Evolutionary conservation across 805 yeast species (phyloP).

Genomic region (Candida vaughaniae): DNA sequence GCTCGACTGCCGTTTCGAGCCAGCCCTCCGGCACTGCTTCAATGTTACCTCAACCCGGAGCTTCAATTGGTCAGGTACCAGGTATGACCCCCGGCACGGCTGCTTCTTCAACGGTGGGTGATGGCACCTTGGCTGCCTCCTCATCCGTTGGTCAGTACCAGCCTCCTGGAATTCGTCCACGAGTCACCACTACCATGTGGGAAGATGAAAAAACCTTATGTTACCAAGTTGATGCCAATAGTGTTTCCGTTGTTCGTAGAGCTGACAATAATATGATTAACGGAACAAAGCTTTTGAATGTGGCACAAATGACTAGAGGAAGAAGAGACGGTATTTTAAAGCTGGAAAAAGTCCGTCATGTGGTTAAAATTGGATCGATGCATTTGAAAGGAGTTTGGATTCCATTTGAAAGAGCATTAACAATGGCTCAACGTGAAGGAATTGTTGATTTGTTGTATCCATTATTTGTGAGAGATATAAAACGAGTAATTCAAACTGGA

Average conservation of each 20-base stretch:
- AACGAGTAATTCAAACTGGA: conserved; percentile 49
- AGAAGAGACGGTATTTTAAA: conserved; percentile 82
- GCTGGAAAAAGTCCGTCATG: conserved; percentile 73
- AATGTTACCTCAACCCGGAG: no score
- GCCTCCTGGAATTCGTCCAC: conserved; percentile 52
- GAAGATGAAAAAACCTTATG: conserved; percentile 84
- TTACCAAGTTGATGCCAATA: conserved; percentile 82
- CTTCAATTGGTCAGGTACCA: no score
- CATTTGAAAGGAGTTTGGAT: conserved; percentile 90
- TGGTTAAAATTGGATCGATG: conserved; percentile 84
- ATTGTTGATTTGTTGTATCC: conserved; percentile 67
- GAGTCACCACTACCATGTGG: conserved; percentile 87
- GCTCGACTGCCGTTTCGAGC: background rate
- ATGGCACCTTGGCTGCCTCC: background rate
- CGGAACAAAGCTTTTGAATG: conserved; percentile 80
- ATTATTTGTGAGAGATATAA: conserved; percentile 71
- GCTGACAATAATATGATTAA: conserved; percentile 85
- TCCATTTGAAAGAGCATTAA: conserved; percentile 78
- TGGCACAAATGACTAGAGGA: conserved; percentile 85
- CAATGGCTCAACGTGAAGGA: conserved; percentile 79
- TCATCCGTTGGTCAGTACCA: conserved; percentile 42
- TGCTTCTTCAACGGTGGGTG: no score
- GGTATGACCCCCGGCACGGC: no score
- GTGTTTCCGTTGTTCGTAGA: conserved; percentile 76
- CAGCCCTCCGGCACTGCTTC: no score